Base-by-base conservation (phyloP, 2,329 filamentous ascomycete species). In the Cryoendolithus antarcticus region DNA sequence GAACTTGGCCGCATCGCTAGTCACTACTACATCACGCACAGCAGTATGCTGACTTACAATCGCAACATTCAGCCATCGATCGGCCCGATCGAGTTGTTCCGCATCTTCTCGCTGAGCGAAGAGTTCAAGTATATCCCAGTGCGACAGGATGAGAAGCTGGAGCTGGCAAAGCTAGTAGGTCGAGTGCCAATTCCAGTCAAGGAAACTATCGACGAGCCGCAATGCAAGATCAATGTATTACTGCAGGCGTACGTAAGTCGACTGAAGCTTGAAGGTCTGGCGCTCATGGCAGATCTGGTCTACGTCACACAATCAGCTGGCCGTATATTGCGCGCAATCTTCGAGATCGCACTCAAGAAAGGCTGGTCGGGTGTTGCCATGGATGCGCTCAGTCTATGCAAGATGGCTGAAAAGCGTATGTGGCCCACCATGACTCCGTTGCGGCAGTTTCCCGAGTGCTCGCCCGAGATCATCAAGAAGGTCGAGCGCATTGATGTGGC, bases 51-150 rank as follows among this genome's bases (percentile, higher is more conserved):
- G 49, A 95, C 85, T 1, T 98, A 98, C 67, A 94, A 94, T 59
- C 84, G 83, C 57, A 81, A 96, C 49, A 85, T 98, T 35, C 88
- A 95, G 57, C 86, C 89, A 9, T 86, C 82, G 8, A 91, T 95
- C 51, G 86, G 83, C 19, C 84, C 84, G 4, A 94, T 98, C 47
- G 91, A 98, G 62, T 74, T 98, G 32, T 96, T 98, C 77, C 80
- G 93, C 32, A 80, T 98, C 21, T 98, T 98, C 57, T 82, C 93
- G 9, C 73, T 96, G 29, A 96, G 91, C 55, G 86, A 93, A 40
- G 91, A 98, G 61, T 98, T 98, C 72, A 96, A 95, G 62, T 98
- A 93, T 61, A 98, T 98, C 32, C 91, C 91, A 2, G 89, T 98
- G 29, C 82, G 91, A 32, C 88, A 95, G 56, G 91, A 98, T 53